Conservation (phyloP, 106 monocot genomes). For the Cymbidium sinense region DNA sequence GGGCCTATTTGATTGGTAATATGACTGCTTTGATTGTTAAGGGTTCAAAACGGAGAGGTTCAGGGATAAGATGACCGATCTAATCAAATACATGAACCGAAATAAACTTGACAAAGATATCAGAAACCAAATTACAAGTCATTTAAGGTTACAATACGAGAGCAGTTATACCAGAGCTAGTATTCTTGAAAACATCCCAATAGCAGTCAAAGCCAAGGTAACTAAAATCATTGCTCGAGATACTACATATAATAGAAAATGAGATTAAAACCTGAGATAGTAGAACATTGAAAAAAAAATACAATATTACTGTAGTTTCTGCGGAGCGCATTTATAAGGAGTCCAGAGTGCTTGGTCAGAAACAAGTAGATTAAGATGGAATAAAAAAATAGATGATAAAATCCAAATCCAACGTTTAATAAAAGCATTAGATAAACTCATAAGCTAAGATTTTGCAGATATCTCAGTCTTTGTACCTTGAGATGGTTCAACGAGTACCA, state of each 20-base stretch:
- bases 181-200: conserved; percentile 8
- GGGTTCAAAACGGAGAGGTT: conserved; percentile 21
- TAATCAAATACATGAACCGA: conserved; percentile 15
- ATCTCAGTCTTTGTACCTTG: conserved; percentile 13
- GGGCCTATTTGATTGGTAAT: conserved; percentile 16
- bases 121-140: conserved; percentile 12
- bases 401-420: background rate
- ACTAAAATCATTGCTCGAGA: background rate
- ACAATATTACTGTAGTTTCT: too few relatives aligned
- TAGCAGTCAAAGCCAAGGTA: conserved; percentile 11
- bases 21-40: conserved; percentile 15
- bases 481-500: conserved; percentile 13
- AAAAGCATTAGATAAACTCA: background rate
- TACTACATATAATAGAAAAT: background rate
- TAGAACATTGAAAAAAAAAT: too few relatives aligned
- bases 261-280: background rate
- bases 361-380: background rate
- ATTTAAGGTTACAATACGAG: conserved; percentile 14
- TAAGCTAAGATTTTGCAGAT: conserved; percentile 6
- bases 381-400: background rate
- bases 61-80: conserved; percentile 17
- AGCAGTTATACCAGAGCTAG: conserved; percentile 9
- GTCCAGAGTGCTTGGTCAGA: too few relatives aligned
- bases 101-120: conserved; percentile 16
- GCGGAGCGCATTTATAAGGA: too few relatives aligned